Base-by-base conservation (phyloP, 345 rosid species). In the Pistacia vera region DNA sequence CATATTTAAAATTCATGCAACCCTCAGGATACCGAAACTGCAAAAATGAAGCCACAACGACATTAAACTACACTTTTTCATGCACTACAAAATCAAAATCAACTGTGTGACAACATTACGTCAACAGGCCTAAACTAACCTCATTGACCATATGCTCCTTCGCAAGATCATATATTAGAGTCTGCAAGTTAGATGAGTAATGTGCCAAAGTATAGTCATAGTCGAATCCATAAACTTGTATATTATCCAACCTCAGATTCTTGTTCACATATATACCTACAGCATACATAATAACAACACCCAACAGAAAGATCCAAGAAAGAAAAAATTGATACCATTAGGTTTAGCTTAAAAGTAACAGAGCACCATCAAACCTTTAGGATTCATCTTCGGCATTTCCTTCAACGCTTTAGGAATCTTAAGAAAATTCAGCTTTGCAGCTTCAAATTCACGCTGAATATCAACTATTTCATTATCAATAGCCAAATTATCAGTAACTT, bases 121-220 rank as follows among this genome's bases (percentile, higher is more conserved):
- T 49, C 46, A 48, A 70, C 28, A 54, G 20, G 65, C 52, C 35
- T 3, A 66, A 70, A 78, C 86, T 57, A 49, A 95, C 98, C 98
- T 96, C 99, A 81, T 90, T 91, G 36, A 96, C 95, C 96, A 96
- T 90, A 78, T 96, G 89, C 83, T 93, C 85, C 79, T 91, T 93
- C 0, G 99, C 99, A 55, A 90, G 91, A 84, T 96, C 97, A 82
- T 96, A 96, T 70, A 96, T 92, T 85, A 96, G 91, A 77, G 81
- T 88, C 85, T 96, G 98, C 66, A 96, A 86, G 64, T 88, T 77
- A 73, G 95, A 62, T 0, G 97, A 88, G 88, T 96, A 95, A 83
- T 91, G 98, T 2, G 97, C 98, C 88, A 96, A 71, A 0, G 99
- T 93, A 77, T 93, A 96, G 81, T 96, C 99, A 72, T 96, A 96